phyloP scores from a whole-genome alignment of 2,329 filamentous ascomycete species.

The Paraconiothyrium brasiliense region DNA sequence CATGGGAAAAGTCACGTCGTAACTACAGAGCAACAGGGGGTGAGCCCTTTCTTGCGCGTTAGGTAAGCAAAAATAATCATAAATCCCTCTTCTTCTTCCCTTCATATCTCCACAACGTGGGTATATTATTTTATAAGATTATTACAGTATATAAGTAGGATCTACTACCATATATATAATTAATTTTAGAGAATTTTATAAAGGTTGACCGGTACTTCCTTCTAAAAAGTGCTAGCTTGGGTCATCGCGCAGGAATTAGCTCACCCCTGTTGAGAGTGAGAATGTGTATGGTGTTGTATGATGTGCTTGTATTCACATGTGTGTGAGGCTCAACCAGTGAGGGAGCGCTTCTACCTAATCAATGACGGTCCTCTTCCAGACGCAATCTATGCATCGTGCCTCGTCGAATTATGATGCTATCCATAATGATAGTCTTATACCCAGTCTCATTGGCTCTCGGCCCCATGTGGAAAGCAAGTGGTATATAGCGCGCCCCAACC shows the following conservation, averaged over 20 bases:
- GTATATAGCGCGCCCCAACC: slow-evolving; percentile 34
- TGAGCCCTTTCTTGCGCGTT: too few species aligned
- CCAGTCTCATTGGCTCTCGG: slow-evolving; percentile 1
- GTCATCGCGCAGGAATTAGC: too few species aligned
- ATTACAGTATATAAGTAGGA: too few species aligned
- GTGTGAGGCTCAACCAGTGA: slow-evolving; percentile 43
- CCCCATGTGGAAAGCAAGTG: slow-evolving; percentile 30
- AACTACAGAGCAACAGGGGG: background rate
- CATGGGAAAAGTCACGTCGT: background rate
- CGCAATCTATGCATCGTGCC: background rate
- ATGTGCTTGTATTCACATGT: slow-evolving; percentile 11
- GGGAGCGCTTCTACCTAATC: slow-evolving; percentile 35
- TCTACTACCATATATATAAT: too few species aligned
- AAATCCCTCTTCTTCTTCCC: too few species aligned
- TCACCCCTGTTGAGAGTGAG: background rate
- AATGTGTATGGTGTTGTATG: background rate
- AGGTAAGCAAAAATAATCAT: too few species aligned
- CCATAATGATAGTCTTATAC: slow-evolving; percentile 10
- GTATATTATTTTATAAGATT: too few species aligned
- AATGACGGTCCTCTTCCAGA: background rate
- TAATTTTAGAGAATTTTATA: too few species aligned
- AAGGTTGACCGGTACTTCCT: too few species aligned
- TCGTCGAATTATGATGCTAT: slow-evolving; percentile 7
- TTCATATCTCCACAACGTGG: too few species aligned
- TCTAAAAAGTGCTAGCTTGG: too few species aligned